phyloP scores from a whole-genome alignment of 2,329 filamentous ascomycete genomes.

The Hypomyces perniciosus region DNA sequence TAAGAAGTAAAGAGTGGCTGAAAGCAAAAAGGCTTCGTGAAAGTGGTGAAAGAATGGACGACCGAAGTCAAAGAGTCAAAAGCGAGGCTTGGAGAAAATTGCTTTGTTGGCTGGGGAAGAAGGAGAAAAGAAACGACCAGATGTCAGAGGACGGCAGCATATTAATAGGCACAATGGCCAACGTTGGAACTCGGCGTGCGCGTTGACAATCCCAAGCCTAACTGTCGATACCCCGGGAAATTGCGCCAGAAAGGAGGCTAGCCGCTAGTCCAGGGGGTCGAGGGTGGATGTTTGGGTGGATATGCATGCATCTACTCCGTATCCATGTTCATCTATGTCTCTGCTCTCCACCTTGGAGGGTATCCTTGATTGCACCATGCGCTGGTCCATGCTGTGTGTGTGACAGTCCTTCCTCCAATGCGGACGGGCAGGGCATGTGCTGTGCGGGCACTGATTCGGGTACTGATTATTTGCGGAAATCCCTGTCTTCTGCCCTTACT shows the following conservation, averaged over 20 bases:
- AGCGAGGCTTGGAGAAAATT: constrained; percentile 32
- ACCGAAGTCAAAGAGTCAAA: constrained; percentile 48
- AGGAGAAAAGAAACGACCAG: constrained; percentile 19
- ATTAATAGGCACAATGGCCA: constrained; percentile 37
- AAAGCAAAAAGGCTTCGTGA: constrained; percentile 27
- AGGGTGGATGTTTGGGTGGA: constrained; percentile 9
- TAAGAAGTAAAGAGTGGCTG: constrained; percentile 29
- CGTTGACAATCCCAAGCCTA: constrained; percentile 7
- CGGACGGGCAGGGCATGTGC: too few species aligned
- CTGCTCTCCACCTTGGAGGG: too few species aligned
- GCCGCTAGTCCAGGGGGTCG: constrained; percentile 14
- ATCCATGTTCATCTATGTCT: constrained; percentile 11
- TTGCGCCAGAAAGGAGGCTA: constrained; percentile 15
- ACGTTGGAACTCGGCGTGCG: constrained; percentile 9
- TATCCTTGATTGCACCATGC: too few species aligned
- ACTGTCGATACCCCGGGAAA: constrained; percentile 16
- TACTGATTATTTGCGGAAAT: too few species aligned
- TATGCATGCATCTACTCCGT: constrained; percentile 9
- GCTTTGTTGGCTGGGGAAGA: constrained; percentile 39
- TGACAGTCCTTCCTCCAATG: too few species aligned
- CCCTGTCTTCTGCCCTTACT: too few species aligned
- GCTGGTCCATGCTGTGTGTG: too few species aligned
- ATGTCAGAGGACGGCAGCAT: constrained; percentile 32
- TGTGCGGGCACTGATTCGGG: too few species aligned
- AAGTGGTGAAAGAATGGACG: constrained; percentile 48